These are phyloP conservation scores for Martensiomyces pterosporus DNA, from an alignment of 192 early-diverging fungal genomes.

Conservation along the genomic window DNA sequence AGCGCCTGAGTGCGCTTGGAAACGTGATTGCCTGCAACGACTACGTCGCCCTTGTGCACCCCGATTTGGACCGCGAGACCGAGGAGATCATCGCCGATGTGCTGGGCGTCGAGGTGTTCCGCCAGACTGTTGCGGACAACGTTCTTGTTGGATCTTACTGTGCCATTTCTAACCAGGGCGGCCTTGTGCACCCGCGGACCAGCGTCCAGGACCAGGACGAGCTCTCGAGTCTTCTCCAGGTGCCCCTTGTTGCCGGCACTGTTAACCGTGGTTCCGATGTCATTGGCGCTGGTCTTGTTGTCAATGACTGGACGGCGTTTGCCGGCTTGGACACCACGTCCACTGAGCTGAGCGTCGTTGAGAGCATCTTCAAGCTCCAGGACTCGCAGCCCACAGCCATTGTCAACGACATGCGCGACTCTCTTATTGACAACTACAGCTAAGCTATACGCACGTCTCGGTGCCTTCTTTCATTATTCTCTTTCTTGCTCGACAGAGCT, in stretches of 20 bases:
- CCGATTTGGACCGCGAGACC: slow-evolving; percentile 96
- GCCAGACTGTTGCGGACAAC: slow-evolving; percentile 97
- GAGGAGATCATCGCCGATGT: slow-evolving; percentile 99
- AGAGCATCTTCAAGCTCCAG: slow-evolving; percentile 97
- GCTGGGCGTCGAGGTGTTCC: slow-evolving; percentile 96
- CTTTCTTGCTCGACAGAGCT: neutral
- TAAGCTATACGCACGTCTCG: slow-evolving; percentile 29
- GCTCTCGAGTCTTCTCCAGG: slow-evolving; percentile 92
- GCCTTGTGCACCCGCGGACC: slow-evolving; percentile 93
- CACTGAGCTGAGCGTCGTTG: slow-evolving; percentile 95
- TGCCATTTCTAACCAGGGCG: slow-evolving; percentile 95
- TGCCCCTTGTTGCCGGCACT: slow-evolving; percentile 96
- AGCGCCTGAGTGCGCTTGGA: slow-evolving; percentile 93
- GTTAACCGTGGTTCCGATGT: slow-evolving; percentile 98
- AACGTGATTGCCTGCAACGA: slow-evolving; percentile 99
- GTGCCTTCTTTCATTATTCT: neutral
- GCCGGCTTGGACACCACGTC: slow-evolving; percentile 94
- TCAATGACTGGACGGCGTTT: slow-evolving; percentile 99
- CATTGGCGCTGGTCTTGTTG: slow-evolving; percentile 94
- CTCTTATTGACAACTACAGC: slow-evolving; percentile 81
- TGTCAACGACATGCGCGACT: slow-evolving; percentile 91
- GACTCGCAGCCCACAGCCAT: slow-evolving; percentile 85
- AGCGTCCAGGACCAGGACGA: slow-evolving; percentile 97
- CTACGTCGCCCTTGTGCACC: slow-evolving; percentile 97
- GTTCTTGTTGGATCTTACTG: slow-evolving; percentile 95